Evolutionary conservation across 2,329 filamentous ascomycete species (phyloP), one percentile per base, ranked within the genome.

Genomic region (Decorospora gaudefroyi): DNA sequence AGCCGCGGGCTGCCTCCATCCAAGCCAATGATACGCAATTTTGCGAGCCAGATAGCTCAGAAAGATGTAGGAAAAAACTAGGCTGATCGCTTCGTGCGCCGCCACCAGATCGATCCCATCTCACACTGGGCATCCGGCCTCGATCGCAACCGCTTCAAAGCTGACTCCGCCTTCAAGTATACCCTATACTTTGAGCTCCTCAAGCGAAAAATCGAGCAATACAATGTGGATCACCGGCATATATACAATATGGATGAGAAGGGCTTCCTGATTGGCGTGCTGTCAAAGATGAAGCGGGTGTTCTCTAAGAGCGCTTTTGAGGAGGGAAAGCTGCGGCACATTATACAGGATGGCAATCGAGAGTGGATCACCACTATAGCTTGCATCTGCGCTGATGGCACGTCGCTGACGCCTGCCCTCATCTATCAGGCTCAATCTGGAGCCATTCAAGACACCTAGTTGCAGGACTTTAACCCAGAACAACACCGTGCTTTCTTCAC

Each of bases 161-260:
- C 49, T 34, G 23, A 52, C 29, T 46, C 33, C 17, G 21, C n/a
- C 16, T 5, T 27, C 16, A 43, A 52, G 13, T 52, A 46, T 17
- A 27, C 26, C 17, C 16, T 46, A 8, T 53, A 52, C 28, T 53
- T 53, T 28, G 13, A 51, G 17, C 17, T 48, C 1, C 30, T 51
- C 18, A 25, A 41, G 6, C 2, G 35, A 10, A 53, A 49, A 18
- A 55, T 53, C n/a, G 18, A 26, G 4, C 22, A 48, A 18, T 50
- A 49, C 13, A n/a, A 44, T 11, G 28, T 55, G 13, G 36, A 44
- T 18, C 27, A 19, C 19, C n/a, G 27, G 22, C 8, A 50, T 27
- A 51, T 22, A 28, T 55, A 50, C 29, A 46, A 48, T 54, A 51
- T 44, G 32, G 49, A 45, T 21, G 41, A 41, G 38, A 50, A 46